Percentiles rank a stretch among this genome's conserved stretches.
These are phyloP conservation scores for Malassezia equina DNA, from an alignment of 1,284 basidiomycete species.

Conservation along the genomic window DNA sequence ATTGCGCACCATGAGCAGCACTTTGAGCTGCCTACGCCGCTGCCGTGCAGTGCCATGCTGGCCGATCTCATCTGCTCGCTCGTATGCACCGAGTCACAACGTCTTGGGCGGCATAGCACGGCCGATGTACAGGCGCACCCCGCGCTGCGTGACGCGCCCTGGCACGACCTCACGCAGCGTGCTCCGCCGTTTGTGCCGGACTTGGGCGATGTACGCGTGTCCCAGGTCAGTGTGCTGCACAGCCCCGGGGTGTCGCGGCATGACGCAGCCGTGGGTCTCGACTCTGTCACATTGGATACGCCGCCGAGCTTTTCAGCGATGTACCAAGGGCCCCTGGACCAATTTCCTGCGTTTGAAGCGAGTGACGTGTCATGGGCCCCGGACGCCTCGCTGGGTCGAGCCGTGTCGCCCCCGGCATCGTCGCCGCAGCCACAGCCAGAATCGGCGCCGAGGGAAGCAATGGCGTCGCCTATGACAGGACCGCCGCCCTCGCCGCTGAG, in stretches of 20 bases:
- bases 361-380: conserved; percentile 4
- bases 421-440: not conserved
- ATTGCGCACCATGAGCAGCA: conserved; percentile 33
- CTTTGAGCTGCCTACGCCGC: conserved; percentile 14
- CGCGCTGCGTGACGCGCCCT: conserved; percentile 31
- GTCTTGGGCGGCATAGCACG: conserved; percentile 27
- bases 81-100: conserved; percentile 18
- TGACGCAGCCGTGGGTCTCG: not conserved
- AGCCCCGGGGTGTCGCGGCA: not conserved
- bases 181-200: conserved; percentile 33
- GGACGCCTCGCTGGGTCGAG: not conserved
- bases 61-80: conserved; percentile 23
- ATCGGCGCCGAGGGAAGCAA: conserved; percentile 15
- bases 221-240: conserved; percentile 19
- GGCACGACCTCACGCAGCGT: conserved; percentile 26
- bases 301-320: conserved; percentile 38
- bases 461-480: too few species aligned
- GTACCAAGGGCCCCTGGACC: conserved; percentile 29
- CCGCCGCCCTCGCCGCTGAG: conserved; percentile 7
- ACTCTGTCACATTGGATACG: conserved; percentile 23
- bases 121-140: conserved; percentile 27
- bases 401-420: not conserved
- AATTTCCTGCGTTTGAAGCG: conserved; percentile 41
- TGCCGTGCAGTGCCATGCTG: conserved; percentile 21
- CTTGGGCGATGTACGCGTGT: not conserved